phyloP scores from a whole-genome alignment of 129 eudicot species.

The Gnaphalium uliginosum region DNA sequence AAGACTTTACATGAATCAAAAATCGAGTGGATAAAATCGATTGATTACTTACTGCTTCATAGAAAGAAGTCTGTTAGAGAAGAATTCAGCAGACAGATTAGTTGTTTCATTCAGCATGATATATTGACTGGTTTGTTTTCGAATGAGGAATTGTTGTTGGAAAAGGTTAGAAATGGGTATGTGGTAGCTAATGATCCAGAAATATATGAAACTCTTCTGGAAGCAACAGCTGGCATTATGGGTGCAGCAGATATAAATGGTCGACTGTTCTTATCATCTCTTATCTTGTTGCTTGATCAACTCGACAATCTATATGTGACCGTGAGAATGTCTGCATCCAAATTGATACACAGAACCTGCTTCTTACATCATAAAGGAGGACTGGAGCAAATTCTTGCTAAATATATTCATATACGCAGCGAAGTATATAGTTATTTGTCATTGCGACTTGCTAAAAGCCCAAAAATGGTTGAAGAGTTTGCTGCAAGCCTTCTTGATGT shows the following conservation, averaged over 20 bases:
- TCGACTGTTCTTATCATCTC: constrained; percentile 70
- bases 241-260: constrained; percentile 56
- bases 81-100: constrained; percentile 67
- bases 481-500: constrained; percentile 77
- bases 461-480: constrained; percentile 83
- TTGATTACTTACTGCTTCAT: constrained; percentile 77
- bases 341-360: constrained; percentile 64
- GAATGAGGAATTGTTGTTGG: constrained; percentile 60
- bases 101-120: constrained; percentile 64
- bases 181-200: constrained; percentile 72
- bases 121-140: constrained; percentile 56
- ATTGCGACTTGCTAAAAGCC: constrained; percentile 57
- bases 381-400: constrained; percentile 58
- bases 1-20: constrained; percentile 48
- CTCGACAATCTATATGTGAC: constrained; percentile 69
- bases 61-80: constrained; percentile 67
- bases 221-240: constrained; percentile 77
- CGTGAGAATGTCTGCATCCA: constrained; percentile 74
- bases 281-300: constrained; percentile 77
- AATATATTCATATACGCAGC: constrained; percentile 52
- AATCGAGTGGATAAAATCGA: constrained; percentile 63
- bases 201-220: constrained; percentile 76
- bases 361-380: constrained; percentile 74
- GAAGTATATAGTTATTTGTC: constrained; percentile 71
- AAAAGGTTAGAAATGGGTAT: constrained; percentile 66